Base-by-base conservation (phyloP, 805 yeast species). In the Martiniozyma abietophila region DNA sequence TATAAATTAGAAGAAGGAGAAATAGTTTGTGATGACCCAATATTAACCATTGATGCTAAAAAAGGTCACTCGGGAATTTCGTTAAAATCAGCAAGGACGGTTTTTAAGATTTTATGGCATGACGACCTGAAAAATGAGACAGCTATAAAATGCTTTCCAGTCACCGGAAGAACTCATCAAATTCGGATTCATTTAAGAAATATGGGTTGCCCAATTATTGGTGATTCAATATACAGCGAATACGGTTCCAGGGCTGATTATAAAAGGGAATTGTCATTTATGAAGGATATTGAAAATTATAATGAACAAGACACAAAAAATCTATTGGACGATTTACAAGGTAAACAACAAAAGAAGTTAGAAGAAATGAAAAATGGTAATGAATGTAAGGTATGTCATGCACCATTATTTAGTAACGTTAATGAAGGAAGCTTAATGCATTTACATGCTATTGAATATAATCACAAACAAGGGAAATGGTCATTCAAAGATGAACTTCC, bases 101-200 rank as follows among this genome's bases (percentile, higher is more conserved):
- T 27, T 3, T 47, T 47, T 39, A 37, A 48, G 28, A 35, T 51
- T 7, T 8, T 69, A 1, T 39, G 32, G 14, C 67, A 64, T 43
- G 50, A 48, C 38, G 14, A 38, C 1, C 35, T 40, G 1, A 29
- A 44, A 22, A 39, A 58, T 35, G 47, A 69, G 36, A 67, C 73
- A 42, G 48, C 72, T 1, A 71, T 73, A 2, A 36, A 47, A 36
- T 73, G 78, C 42, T 49, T 47, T 27, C 77, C 78, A 0, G 39
- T 65, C 6, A 67, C 76, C 1, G 79, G 79, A 0, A 57, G 67
- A 40, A 69, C 69, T 49, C 79, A 73, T 50, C 79, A 73, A 48
- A 71, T 73, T 18, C 53, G 79, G 9, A 69, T 73, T 5, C 79
- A 73, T 48, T 49, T 73, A 9, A 49, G 74, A 16, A 65, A 69